These are phyloP conservation scores for Cryphonectria naterciae DNA, from an alignment of 2,329 filamentous ascomycete genomes.

Conservation along the genomic window DNA sequence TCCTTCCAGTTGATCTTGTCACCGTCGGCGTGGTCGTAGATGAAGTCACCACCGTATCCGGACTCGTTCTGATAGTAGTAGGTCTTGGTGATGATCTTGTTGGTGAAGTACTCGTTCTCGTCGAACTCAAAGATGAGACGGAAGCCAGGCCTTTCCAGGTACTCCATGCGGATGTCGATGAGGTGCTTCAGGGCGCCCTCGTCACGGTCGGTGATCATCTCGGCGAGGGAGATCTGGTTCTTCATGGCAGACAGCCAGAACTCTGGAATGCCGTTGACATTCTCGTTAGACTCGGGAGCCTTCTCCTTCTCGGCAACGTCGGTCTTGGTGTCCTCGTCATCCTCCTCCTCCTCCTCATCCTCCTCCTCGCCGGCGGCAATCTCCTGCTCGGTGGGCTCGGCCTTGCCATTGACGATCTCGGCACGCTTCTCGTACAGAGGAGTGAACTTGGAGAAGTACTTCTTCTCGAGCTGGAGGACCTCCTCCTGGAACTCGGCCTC, in stretches of 20 bases:
- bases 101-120: slow-evolving; percentile 95
- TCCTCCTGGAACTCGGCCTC: slow-evolving; percentile 99
- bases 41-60: slow-evolving; percentile 98
- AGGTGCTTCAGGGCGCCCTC: slow-evolving; percentile 91
- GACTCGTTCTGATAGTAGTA: slow-evolving; percentile 99
- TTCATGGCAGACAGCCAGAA: slow-evolving; percentile 99
- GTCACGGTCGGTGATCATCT: slow-evolving; percentile 98
- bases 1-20: slow-evolving; percentile 98
- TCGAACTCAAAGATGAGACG: slow-evolving; percentile 96
- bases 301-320: slow-evolving; percentile 59
- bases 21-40: slow-evolving; percentile 98
- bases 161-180: slow-evolving; percentile 97
- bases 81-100: slow-evolving; percentile 96
- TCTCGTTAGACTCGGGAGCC: slow-evolving; percentile 57
- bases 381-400: slow-evolving; percentile 86
- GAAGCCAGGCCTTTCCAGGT: slow-evolving; percentile 97
- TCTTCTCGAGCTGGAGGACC: slow-evolving; percentile 97
- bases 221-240: slow-evolving; percentile 94
- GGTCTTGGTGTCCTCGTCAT: slow-evolving; percentile 48
- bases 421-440: slow-evolving; percentile 95
- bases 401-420: slow-evolving; percentile 84
- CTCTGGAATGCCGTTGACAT: slow-evolving; percentile 84
- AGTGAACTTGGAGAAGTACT: slow-evolving; percentile 98
- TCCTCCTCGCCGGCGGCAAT: slow-evolving; percentile 84
- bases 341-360: slow-evolving; percentile 69